phyloP scores from a whole-genome alignment of 2,329 filamentous ascomycete genomes.

The Zasmidium angulare region DNA sequence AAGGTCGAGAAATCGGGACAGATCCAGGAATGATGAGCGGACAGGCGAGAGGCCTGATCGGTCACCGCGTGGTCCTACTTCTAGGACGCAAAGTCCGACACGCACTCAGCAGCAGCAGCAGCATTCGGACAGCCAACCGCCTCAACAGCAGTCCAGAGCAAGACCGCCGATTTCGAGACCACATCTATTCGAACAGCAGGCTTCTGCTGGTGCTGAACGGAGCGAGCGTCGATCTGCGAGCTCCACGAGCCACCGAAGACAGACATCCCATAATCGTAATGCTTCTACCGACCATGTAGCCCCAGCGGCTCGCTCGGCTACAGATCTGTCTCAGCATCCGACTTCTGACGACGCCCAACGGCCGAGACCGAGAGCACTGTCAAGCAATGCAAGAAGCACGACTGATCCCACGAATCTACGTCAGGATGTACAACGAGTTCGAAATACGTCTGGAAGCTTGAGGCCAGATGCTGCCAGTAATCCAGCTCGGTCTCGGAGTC shows the following conservation, averaged over 20 bases:
- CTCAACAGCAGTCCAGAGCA: constrained; percentile 23
- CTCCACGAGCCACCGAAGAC: constrained; percentile 30
- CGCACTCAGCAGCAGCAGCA: background rate
- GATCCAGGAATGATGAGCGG: constrained; percentile 9
- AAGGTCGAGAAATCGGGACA: constrained; percentile 29
- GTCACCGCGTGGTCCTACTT: constrained; percentile 4
- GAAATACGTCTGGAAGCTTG: constrained; percentile 17
- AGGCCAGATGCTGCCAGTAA: constrained; percentile 6
- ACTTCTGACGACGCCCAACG: constrained; percentile 29
- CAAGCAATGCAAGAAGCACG: constrained; percentile 46
- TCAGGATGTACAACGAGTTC: constrained; percentile 17
- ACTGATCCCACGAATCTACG: constrained; percentile 37
- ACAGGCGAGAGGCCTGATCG: constrained; percentile 4
- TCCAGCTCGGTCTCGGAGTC: constrained; percentile 1
- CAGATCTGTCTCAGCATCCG: constrained; percentile 55
- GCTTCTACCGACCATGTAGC: constrained; percentile 38
- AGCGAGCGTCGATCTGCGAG: constrained; percentile 47
- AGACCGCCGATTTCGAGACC: constrained; percentile 48
- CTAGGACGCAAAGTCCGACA: constrained; percentile 2
- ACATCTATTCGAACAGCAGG: constrained; percentile 45
- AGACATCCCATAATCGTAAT: constrained; percentile 37
- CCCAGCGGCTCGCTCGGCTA: constrained; percentile 62
- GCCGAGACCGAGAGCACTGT: constrained; percentile 37
- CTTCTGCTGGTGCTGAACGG: constrained; percentile 27
- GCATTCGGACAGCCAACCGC: constrained; percentile 16